Evolutionary conservation across 441 rosid species (phyloP).

Genomic region (Croton setiger): DNA sequence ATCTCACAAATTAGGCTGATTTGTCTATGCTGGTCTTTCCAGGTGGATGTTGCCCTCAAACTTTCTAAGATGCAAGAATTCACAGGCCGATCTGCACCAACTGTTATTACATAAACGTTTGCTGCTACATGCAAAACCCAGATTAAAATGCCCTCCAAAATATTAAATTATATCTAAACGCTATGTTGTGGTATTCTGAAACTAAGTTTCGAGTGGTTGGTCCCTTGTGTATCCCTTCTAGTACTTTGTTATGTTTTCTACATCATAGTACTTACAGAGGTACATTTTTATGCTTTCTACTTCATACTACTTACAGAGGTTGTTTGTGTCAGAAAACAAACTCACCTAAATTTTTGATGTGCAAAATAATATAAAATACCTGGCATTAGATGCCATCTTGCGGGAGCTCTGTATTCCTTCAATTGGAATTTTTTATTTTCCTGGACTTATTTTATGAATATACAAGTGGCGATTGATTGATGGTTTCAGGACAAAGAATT

Average conservation of each 20-base stretch:
- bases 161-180: neutral
- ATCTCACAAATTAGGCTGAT: neutral
- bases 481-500: too few species aligned
- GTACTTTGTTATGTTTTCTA: too few species aligned
- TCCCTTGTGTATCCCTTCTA: neutral
- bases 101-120: conserved; percentile 67
- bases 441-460: too few species aligned
- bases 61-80: conserved; percentile 87
- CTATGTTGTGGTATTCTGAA: neutral
- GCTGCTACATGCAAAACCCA: neutral
- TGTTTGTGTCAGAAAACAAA: neutral
- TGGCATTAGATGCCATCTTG: neutral
- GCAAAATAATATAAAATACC: conserved; percentile 16
- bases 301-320: too few species aligned
- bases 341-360: conserved; percentile 19
- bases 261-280: too few species aligned
- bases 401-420: neutral
- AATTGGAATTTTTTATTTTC: too few species aligned
- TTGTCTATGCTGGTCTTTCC: conserved; percentile 10
- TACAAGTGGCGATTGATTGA: too few species aligned
- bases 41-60: conserved; percentile 90
- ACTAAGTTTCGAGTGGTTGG: neutral
- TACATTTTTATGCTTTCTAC: too few species aligned
- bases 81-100: conserved; percentile 94
- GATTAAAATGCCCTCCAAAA: neutral